Base-by-base conservation (phyloP, 2,329 filamentous ascomycete species). In the Penicillium glabrum region DNA sequence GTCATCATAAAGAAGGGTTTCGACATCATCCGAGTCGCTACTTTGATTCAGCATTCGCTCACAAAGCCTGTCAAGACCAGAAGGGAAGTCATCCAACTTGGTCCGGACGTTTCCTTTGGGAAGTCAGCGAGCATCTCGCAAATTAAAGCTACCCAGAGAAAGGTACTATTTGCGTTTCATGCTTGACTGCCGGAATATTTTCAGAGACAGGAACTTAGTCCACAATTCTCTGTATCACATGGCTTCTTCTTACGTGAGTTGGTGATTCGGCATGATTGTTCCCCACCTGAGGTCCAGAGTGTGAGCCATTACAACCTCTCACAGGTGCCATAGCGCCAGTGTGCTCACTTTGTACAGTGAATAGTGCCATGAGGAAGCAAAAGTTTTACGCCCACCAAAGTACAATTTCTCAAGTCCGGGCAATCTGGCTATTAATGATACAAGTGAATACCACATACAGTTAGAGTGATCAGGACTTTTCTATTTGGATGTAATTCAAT, bases 71-170 rank as follows among this genome's bases (percentile, higher is more conserved):
- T 60, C 50, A 47, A 62, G 60, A 4, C 58, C 57, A 19, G 60
- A 7, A 43, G 60, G 58, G 19, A 19, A 7, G 57, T 58, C 35
- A 11, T 39, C n/a, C n/a, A 39, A 39, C 8, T 52, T 56, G 16
- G 37, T 47, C 10, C 13, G 35, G 27, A 55, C 27, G 23, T 56
- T 5, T 29, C 53, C 13, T 11, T 45, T 3, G 26, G 19, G 5
- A 58, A 26, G 23, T 52, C 56, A 2, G 54, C 35, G 24, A 75
- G 68, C 23, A 64, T 53, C 62, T 70, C 62, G 57, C 71, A 76
- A 13, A 71, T 70, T 49, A 77, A 64, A 48, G 69, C 67, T 26
- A 76, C 73, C 73, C 72, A 77, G 13, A 79, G 69, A 48, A 78
- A 78, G 3, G 69, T 76, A 51, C 67, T 69, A 10, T 71, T 62